Conservation (phyloP, 1,284 basidiomycete species). For the Melampsora americana region DNA sequence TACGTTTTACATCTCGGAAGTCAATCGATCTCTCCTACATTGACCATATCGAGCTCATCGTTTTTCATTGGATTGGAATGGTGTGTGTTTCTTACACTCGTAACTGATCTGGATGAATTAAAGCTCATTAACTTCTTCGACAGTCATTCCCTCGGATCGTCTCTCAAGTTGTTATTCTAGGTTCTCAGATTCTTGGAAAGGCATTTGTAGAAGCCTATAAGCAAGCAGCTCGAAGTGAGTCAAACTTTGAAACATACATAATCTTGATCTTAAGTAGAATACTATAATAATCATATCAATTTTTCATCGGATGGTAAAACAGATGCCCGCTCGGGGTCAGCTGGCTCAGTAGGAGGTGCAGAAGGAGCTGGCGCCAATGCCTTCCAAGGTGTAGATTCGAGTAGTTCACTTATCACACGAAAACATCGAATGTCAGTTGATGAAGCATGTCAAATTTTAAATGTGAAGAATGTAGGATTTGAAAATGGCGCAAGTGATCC, state of each 20-base stretch:
- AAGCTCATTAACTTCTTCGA: background rate
- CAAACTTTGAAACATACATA: background rate
- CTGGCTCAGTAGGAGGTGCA: slow-evolving; percentile 52
- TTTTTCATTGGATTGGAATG: background rate
- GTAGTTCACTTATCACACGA: slow-evolving; percentile 68
- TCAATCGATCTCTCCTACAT: background rate
- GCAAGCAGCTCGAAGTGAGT: slow-evolving; percentile 88
- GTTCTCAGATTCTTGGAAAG: slow-evolving; percentile 80
- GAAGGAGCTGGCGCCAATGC: slow-evolving; percentile 58
- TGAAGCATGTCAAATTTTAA: slow-evolving; percentile 90
- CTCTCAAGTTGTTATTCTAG: slow-evolving; percentile 76
- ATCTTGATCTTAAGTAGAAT: no score
- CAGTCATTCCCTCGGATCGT: slow-evolving; percentile 60
- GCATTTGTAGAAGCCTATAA: slow-evolving; percentile 84
- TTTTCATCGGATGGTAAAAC: no score
- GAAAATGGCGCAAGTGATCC: slow-evolving; percentile 15
- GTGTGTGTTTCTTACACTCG: background rate
- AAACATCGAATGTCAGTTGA: slow-evolving; percentile 90
- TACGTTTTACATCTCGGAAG: background rate
- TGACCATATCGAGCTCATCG: background rate
- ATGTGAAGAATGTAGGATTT: slow-evolving; percentile 71
- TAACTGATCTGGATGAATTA: background rate
- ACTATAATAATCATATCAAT: no score
- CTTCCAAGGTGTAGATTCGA: slow-evolving; percentile 71
- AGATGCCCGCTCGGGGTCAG: slow-evolving; percentile 79